A percentile compares a stretch with the other conserved stretches of the same genome.
Conservation (phyloP, 169 alveolate genomes). For the Plasmodium adleri region DNA sequence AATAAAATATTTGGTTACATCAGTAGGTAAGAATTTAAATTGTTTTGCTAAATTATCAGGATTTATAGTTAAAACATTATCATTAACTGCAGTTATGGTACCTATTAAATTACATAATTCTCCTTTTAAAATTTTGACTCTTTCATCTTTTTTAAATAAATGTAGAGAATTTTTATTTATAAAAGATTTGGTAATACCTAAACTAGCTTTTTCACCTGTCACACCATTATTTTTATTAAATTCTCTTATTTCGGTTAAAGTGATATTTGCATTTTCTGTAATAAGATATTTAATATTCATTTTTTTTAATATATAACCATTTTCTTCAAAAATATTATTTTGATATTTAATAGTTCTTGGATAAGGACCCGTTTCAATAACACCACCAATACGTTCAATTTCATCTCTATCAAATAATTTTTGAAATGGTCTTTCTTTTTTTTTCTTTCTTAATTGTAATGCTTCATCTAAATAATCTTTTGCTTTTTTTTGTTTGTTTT, state of each 20-base stretch:
- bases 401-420: slow-evolving; percentile 87
- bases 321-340: slow-evolving; percentile 87
- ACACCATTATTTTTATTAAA: slow-evolving; percentile 77
- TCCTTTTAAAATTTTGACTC: slow-evolving; percentile 86
- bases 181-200: slow-evolving; percentile 75
- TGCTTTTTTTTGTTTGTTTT: not conserved
- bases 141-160: slow-evolving; percentile 87
- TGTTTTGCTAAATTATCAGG: slow-evolving; percentile 86
- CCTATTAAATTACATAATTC: slow-evolving; percentile 86
- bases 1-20: slow-evolving; percentile 83
- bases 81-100: slow-evolving; percentile 80
- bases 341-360: slow-evolving; percentile 90
- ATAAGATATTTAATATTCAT: slow-evolving; percentile 84
- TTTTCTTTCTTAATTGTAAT: slow-evolving; percentile 57
- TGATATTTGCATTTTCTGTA: slow-evolving; percentile 84
- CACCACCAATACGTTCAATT: slow-evolving; percentile 88
- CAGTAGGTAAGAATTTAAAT: slow-evolving; percentile 79
- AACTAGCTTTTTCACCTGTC: slow-evolving; percentile 78
- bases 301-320: slow-evolving; percentile 86
- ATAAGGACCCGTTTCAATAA: slow-evolving; percentile 87
- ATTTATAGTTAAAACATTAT: slow-evolving; percentile 83
- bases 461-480: slow-evolving; percentile 57
- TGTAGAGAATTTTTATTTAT: slow-evolving; percentile 76
- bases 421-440: slow-evolving; percentile 81
- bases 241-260: slow-evolving; percentile 86